These are phyloP conservation scores for Mycena capillaripes DNA, from an alignment of 768 basidiomycete genomes.

Conservation along the genomic window DNA sequence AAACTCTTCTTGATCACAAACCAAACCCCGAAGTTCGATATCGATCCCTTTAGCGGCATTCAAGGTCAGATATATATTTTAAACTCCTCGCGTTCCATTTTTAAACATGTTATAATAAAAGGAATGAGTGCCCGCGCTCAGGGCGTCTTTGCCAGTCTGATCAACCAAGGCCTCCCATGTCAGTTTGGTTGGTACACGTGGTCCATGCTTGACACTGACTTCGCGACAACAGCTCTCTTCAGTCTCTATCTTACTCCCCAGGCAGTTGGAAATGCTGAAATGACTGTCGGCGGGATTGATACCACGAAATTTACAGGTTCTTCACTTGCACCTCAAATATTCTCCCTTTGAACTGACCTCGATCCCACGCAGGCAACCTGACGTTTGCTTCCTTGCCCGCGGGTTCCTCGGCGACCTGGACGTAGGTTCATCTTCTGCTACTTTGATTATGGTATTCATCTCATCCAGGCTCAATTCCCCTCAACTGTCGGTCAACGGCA, in stretches of 20 bases:
- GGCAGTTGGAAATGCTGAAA: constrained; percentile 62
- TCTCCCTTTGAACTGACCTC: constrained; percentile 12
- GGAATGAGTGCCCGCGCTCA: constrained; percentile 65
- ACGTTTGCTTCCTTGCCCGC: constrained; percentile 57
- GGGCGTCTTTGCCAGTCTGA: constrained; percentile 65
- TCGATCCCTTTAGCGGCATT: constrained; percentile 71
- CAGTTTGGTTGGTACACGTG: constrained; percentile 34
- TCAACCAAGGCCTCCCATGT: constrained; percentile 66
- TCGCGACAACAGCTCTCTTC: constrained; percentile 58
- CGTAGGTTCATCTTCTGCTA: constrained; percentile 27
- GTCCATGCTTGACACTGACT: not conserved
- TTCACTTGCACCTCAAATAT: constrained; percentile 8
- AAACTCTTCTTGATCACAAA: constrained; percentile 65
- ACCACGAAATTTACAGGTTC: constrained; percentile 64
- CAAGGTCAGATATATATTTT: constrained; percentile 51
- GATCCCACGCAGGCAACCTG: constrained; percentile 50
- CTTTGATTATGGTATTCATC: not conserved
- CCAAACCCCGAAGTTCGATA: constrained; percentile 65
- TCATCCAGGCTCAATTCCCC: constrained; percentile 52
- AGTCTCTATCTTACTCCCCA: constrained; percentile 65
- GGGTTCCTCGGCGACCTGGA: constrained; percentile 57
- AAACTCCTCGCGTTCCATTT: not conserved
- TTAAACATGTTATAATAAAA: constrained; percentile 36
- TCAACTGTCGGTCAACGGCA: constrained; percentile 65
- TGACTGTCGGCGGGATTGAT: constrained; percentile 69